Evolutionary conservation across 352 stramenopile genomes (phyloP).

Genomic region (Pythium insidiosum): DNA sequence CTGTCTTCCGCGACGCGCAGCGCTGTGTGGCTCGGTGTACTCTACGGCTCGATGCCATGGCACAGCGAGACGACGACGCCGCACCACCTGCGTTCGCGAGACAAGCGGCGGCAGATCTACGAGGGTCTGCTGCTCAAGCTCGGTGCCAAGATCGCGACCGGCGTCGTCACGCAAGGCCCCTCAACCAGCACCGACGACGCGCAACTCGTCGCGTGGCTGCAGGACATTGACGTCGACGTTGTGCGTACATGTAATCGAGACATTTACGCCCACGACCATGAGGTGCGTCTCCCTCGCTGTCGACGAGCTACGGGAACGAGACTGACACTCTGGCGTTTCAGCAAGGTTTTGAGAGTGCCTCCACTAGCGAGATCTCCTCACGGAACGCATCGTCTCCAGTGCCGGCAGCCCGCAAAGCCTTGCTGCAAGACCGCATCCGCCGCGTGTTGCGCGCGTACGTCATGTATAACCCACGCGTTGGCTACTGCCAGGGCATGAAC

Average conservation of each 20-base stretch:
- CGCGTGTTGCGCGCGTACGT: conserved; percentile 74
- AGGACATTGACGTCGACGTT: conserved; percentile 80
- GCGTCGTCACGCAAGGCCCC: conserved; percentile 5
- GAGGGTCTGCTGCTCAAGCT: conserved; percentile 58
- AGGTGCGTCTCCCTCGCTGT: too few species aligned
- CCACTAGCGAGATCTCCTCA: too few species aligned
- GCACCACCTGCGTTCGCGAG: conserved; percentile 30
- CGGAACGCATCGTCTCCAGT: conserved; percentile 14
- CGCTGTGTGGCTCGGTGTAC: conserved; percentile 52
- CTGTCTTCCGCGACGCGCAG: conserved; percentile 35
- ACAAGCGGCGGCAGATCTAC: conserved; percentile 45
- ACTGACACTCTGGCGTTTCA: too few species aligned
- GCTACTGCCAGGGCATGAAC: conserved; percentile 87
- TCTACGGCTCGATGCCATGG: conserved; percentile 59
- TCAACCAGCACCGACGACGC: conserved; percentile 34
- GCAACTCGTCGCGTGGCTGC: conserved; percentile 59
- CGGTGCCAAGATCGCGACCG: conserved; percentile 27
- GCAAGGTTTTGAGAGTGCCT: too few species aligned
- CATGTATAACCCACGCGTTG: conserved; percentile 71
- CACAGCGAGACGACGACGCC: conserved; percentile 19
- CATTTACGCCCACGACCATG: conserved; percentile 32
- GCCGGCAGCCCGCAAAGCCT: conserved; percentile 6
- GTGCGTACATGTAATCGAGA: conserved; percentile 58
- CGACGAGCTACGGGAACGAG: too few species aligned
- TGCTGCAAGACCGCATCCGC: conserved; percentile 60